These are phyloP conservation scores for Colletotrichum australisinense DNA, from an alignment of 2,329 filamentous ascomycete species.

Conservation along the genomic window DNA sequence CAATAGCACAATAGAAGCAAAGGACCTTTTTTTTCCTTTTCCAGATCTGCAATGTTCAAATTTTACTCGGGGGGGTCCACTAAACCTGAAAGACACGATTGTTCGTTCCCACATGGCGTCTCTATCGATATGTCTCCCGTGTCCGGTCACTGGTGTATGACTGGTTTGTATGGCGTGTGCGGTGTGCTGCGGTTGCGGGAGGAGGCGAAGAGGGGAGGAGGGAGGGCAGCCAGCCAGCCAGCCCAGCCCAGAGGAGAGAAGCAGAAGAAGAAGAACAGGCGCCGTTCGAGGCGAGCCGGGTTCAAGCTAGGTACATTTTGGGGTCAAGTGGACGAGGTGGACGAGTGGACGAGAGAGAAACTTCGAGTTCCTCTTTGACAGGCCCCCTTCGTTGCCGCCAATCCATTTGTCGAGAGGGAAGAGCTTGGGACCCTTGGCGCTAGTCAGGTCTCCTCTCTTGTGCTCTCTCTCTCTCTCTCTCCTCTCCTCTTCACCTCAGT, in stretches of 20 bases:
- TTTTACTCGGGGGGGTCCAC: conserved; percentile 24
- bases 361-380: not conserved
- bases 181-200: not conserved
- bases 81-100: conserved; percentile 1
- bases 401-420: not conserved
- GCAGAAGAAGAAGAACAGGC: conserved; percentile 1
- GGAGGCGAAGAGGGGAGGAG: not conserved
- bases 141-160: not conserved
- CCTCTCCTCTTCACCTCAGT: not conserved
- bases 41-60: conserved; percentile 23
- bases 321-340: not conserved
- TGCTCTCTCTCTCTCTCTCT: not conserved
- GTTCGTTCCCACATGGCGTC: conserved; percentile 1
- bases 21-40: too few species aligned
- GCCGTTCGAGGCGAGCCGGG: conserved; percentile 12
- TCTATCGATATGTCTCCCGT: not conserved
- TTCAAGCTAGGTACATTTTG: conserved; percentile 23
- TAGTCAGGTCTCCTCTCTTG: not conserved
- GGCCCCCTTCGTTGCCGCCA: not conserved
- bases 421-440: conserved; percentile 19
- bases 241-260: not conserved
- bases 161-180: not conserved
- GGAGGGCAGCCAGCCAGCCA: too few species aligned
- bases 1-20: too few species aligned
- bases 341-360: not conserved